Conservation (phyloP, 2,329 filamentous ascomycete genomes). For the Aspergillus fijiensis region DNA sequence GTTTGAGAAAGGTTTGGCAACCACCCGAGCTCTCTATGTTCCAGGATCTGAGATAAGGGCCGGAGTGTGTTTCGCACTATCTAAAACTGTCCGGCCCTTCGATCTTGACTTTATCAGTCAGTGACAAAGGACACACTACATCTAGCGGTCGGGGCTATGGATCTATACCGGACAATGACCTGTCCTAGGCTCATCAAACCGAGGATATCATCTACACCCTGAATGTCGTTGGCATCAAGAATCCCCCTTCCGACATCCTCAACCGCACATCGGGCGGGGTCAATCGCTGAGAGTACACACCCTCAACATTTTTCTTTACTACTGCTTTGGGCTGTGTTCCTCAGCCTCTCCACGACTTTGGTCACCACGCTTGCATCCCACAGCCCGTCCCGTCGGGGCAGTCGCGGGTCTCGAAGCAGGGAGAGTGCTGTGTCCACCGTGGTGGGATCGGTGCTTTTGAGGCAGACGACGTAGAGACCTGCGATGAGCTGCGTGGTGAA, state of each 20-base stretch:
- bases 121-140: no score
- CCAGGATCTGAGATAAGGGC: no score
- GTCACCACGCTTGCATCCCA: conserved; percentile 22
- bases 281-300: background rate
- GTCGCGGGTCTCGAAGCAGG: conserved; percentile 17
- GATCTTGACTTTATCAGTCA: no score
- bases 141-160: no score
- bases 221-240: background rate
- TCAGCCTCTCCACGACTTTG: background rate
- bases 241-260: background rate
- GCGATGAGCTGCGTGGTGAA: conserved; percentile 25
- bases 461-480: conserved; percentile 24
- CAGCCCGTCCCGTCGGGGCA: conserved; percentile 22
- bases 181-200: no score
- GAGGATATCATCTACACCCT: no score
- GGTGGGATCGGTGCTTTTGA: conserved; percentile 18
- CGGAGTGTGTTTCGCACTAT: no score
- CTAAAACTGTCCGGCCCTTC: no score
- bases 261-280: background rate
- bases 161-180: no score
- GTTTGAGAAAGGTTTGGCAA: no score
- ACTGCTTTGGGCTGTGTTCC: background rate
- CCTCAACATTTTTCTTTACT: background rate
- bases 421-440: conserved; percentile 15
- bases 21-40: no score